These are phyloP conservation scores for Vitis cinerea DNA, from an alignment of 164 flowering plant species.

Conservation along the genomic window DNA sequence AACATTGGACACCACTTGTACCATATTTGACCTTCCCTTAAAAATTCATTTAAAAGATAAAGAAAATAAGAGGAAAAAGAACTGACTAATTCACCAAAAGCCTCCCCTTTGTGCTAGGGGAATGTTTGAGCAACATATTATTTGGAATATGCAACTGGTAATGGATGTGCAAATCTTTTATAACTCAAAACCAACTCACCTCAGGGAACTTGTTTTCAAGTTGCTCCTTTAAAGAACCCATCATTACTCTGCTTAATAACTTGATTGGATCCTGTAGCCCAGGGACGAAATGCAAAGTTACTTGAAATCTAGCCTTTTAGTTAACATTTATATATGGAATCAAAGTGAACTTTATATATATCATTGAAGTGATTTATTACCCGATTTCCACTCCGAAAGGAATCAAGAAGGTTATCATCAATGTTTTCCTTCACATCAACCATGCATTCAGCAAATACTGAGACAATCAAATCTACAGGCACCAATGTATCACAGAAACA, in stretches of 20 bases:
- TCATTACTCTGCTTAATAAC: constrained; percentile 36
- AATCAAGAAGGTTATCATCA: constrained; percentile 41
- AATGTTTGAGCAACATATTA: not conserved
- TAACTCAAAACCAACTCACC: constrained; percentile 30
- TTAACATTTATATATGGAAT: not conserved
- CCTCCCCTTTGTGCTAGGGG: no score
- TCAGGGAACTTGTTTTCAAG: constrained; percentile 38
- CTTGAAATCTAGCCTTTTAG: constrained; percentile 1
- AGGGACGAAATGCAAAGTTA: not conserved
- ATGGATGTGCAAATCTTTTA: not conserved
- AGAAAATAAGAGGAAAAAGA: no score
- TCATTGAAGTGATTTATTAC: constrained; percentile 28
- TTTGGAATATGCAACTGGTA: not conserved
- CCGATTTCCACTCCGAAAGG: constrained; percentile 44
- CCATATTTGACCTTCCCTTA: not conserved
- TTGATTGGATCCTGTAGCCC: constrained; percentile 45
- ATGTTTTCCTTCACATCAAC: constrained; percentile 70
- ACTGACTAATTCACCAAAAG: no score
- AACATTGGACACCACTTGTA: no score
- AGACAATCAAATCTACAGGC: constrained; percentile 44
- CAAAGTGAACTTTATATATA: not conserved
- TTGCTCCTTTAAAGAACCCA: constrained; percentile 46
- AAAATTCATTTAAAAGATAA: not conserved
- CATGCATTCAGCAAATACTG: constrained; percentile 50
- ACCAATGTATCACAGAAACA: not conserved